phyloP scores from a whole-genome alignment of 257 asterid species.

The Apocynum venetum region DNA sequence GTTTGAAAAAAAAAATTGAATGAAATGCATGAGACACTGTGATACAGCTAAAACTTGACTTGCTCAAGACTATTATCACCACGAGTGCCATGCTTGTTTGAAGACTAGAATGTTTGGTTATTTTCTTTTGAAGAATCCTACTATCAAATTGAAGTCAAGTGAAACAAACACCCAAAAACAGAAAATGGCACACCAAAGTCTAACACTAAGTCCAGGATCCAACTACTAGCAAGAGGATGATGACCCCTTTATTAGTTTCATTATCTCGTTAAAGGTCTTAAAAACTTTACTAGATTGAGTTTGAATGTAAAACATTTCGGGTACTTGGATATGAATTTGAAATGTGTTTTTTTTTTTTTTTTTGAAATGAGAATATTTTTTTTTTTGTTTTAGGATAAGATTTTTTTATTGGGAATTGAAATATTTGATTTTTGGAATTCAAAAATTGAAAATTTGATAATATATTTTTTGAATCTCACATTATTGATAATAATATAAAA shows the following conservation, averaged over 20 bases:
- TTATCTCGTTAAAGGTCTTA: no score
- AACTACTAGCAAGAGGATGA: background rate
- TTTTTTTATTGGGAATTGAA: no score
- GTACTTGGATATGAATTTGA: no score
- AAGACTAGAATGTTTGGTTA: background rate
- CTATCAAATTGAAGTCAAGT: slow-evolving; percentile 8
- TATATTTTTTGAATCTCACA: no score
- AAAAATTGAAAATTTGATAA: no score
- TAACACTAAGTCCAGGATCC: background rate
- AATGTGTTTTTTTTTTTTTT: no score
- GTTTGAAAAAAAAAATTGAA: background rate
- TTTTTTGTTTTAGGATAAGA: no score
- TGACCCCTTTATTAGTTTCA: background rate
- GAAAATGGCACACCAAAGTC: background rate
- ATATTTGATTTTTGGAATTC: no score
- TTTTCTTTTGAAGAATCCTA: background rate
- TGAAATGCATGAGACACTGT: background rate
- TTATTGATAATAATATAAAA: no score
- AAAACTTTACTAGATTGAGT: no score
- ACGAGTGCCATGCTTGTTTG: background rate
- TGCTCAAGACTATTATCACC: background rate
- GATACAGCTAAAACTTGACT: background rate
- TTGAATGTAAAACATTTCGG: no score
- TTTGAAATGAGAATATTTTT: no score
- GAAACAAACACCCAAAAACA: background rate